These are phyloP conservation scores for Entophlyctis luteolus DNA, from an alignment of 192 early-diverging fungal species.

Conservation along the genomic window DNA sequence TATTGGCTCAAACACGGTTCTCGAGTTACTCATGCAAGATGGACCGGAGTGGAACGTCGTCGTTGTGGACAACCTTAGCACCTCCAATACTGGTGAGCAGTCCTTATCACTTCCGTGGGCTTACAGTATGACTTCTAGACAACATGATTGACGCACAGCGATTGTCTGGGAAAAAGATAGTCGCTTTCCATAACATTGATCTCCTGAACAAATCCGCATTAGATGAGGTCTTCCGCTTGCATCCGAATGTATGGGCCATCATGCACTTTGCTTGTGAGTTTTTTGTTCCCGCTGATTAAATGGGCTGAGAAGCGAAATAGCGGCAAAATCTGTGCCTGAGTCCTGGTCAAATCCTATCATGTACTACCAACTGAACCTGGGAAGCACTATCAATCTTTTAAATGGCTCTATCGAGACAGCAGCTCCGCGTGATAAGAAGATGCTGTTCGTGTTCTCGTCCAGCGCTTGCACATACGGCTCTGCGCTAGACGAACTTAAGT, in stretches of 20 bases:
- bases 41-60: conserved; percentile 63
- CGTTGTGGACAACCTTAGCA: conserved; percentile 79
- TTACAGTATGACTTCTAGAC: too few relatives aligned
- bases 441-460: conserved; percentile 78
- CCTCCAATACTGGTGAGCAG: conserved; percentile 23
- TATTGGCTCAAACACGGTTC: conserved; percentile 81
- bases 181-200: conserved; percentile 70
- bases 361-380: conserved; percentile 82
- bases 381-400: conserved; percentile 69
- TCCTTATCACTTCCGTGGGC: too few relatives aligned
- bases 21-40: conserved; percentile 59
- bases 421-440: conserved; percentile 42
- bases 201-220: conserved; percentile 58
- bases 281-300: background rate
- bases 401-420: conserved; percentile 37
- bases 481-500: conserved; percentile 33
- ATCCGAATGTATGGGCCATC: conserved; percentile 19
- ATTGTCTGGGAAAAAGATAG: conserved; percentile 16
- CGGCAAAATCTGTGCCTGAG: conserved; percentile 70
- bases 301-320: background rate
- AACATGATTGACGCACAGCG: background rate
- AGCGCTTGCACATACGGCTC: conserved; percentile 77
- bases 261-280: conserved; percentile 24
- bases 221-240: conserved; percentile 53
- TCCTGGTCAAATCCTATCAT: conserved; percentile 66